A percentile compares a stretch with the other conserved stretches of the same genome.
Conservation (phyloP, 2,329 filamentous ascomycete species). For the Fusarium anguioides region DNA sequence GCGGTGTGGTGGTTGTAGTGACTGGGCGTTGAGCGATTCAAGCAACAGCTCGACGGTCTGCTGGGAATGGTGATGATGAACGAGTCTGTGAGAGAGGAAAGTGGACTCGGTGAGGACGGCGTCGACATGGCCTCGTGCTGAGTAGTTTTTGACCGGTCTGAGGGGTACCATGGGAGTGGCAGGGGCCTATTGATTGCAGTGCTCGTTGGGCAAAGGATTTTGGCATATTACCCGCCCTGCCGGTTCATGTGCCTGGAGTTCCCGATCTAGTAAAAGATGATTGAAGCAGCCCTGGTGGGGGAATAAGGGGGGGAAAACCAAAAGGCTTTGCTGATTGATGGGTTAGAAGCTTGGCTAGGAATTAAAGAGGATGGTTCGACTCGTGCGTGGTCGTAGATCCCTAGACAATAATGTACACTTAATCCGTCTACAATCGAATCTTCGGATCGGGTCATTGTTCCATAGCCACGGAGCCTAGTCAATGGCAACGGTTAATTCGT, state of each 20-base stretch:
- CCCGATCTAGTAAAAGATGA: slow-evolving; percentile 39
- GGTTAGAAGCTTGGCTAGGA: slow-evolving; percentile 26
- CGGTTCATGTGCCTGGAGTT: slow-evolving; percentile 43
- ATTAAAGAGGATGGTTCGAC: slow-evolving; percentile 37
- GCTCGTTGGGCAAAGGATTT: slow-evolving; percentile 37
- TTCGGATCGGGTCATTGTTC: slow-evolving; percentile 34
- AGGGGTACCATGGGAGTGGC: slow-evolving; percentile 52
- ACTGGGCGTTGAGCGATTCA: slow-evolving; percentile 46
- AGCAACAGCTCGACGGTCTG: slow-evolving; percentile 44
- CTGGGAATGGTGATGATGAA: slow-evolving; percentile 50
- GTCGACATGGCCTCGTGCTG: slow-evolving; percentile 53
- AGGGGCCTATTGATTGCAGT: slow-evolving; percentile 44
- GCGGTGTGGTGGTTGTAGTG: slow-evolving; percentile 47
- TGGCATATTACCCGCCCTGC: slow-evolving; percentile 40
- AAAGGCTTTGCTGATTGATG: slow-evolving; percentile 18
- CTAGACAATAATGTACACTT: slow-evolving; percentile 24
- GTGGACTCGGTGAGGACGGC: slow-evolving; percentile 55
- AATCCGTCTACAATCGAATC: slow-evolving; percentile 35
- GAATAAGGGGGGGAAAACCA: slow-evolving; percentile 4
- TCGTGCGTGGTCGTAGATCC: slow-evolving; percentile 23
- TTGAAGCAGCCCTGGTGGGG: slow-evolving; percentile 9
- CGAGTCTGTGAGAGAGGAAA: slow-evolving; percentile 52
- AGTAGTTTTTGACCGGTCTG: slow-evolving; percentile 57
- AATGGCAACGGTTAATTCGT: slow-evolving; percentile 33
- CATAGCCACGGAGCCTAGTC: slow-evolving; percentile 41